Base-by-base conservation (phyloP, 1,139 yeast genomes). In the Geotrichum citri-aurantii region DNA sequence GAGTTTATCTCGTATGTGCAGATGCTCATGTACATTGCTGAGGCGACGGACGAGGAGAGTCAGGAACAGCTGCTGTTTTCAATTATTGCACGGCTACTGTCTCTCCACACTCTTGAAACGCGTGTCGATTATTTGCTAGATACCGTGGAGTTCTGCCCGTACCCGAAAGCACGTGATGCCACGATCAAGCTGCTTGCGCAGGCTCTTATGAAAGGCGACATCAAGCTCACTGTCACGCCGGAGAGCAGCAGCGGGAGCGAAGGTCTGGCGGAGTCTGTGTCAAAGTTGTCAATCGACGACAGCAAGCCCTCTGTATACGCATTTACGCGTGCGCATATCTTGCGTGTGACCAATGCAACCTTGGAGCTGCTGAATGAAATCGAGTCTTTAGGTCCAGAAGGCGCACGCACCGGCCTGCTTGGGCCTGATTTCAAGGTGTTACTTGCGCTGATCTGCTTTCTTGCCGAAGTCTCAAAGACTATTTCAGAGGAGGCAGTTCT, bases 121-220 rank as follows among this genome's bases (percentile, higher is more conserved):
- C 75, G 88, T 1, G 88, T 82, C 71, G 77, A 76, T 7, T 88
- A 86, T 66, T 75, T 89, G 27, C 68, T 78, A 44, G 93, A 88
- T 68, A 80, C 93, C 0, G 75, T 91, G 59, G 74, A 77, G 47
- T 78, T 81, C 59, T 88, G 95, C 68, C 95, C 96, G 1, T 84
- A 78, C 69, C 82, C 79, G 46, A 77, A 78, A 50, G 81, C 81
- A 24, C 83, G 84, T 64, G 78, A 84, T 33, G 82, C 83, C 2
- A 74, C 86, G 52, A 78, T 88, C 17, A 82, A 85, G 2, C 81
- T 88, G 29, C 77, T 89, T 65, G 89, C 87, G 68, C 88, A 84
- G 63, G 75, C 89, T 42, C 56, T 60, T 5, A 54, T 57, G n/a
- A 52, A 42, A 17, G 8, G n/a, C 17, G 42, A 37, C 2, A 37